Base-by-base conservation (phyloP, 345 rosid genomes). In the Eucalyptus leucophloia region DNA sequence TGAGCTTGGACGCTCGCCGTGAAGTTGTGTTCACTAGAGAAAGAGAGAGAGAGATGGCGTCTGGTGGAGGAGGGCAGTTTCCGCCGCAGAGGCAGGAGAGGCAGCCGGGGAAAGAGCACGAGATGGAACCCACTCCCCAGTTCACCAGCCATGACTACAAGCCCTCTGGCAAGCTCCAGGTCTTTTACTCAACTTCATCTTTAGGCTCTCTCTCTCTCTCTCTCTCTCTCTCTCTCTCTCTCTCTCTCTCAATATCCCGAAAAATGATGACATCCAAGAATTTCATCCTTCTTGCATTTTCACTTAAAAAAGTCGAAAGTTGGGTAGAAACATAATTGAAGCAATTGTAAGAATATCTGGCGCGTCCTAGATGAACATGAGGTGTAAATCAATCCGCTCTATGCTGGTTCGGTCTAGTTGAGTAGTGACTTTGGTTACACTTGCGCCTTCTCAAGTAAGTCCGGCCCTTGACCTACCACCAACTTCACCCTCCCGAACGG, bases 81-180 rank as follows among this genome's bases (percentile, higher is more conserved):
- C 97, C 95, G 58, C 94, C 95, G n/a, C 98, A 96, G 89, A 93
- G 91, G 93, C 98, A 96, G 92, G 92, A 91, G 87, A 86, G 40
- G 7, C 98, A 97, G 90, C 98, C 97, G 47, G 97, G 97, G 50
- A 92, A 91, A 86, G 94, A 97, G 87, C 97, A 95, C 89, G 91
- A 67, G 86, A 96, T 97, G 98, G 91, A 93, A 4, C 98, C 98
- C 23, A 77, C 87, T 89, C 98, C 98, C 50, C 95, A 95, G 87
- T 94, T 89, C 93, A 47, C 90, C 4, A 90, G 51, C 69, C 60
- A 93, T 5, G 92, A 96, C 56, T 94, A 93, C 94, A 95, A 92
- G 89, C 96, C 99, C 50, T 95, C 97, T 30, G 88, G 93, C 89
- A 95, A 93, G 92, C 98, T 96, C 60, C 93, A 89, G 77, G 97